phyloP scores from a whole-genome alignment of 1,284 basidiomycete genomes.

The Heliocybe sulcata region DNA sequence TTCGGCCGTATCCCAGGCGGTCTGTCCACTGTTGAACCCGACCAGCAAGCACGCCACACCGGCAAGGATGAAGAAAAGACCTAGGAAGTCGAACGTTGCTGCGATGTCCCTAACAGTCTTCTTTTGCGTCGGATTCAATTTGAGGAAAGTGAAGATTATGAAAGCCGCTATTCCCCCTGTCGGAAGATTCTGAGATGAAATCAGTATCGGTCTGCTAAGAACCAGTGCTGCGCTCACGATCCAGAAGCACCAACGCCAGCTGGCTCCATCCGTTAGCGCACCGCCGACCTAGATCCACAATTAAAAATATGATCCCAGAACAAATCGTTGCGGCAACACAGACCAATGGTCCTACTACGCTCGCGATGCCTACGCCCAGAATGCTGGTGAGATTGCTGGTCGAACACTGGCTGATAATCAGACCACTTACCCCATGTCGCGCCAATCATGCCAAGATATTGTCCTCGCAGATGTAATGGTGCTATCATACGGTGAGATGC shows the following conservation, averaged over 20 bases:
- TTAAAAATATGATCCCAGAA: no score
- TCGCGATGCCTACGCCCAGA: slow-evolving; percentile 18
- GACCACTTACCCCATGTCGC: slow-evolving; percentile 70
- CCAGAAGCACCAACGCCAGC: slow-evolving; percentile 78
- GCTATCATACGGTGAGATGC: neutral
- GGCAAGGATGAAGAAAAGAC: slow-evolving; percentile 61
- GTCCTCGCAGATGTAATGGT: slow-evolving; percentile 48
- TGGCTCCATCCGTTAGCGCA: slow-evolving; percentile 61
- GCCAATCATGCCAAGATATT: slow-evolving; percentile 67
- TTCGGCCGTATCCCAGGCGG: slow-evolving; percentile 45
- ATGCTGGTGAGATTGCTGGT: slow-evolving; percentile 2
- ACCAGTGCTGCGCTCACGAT: slow-evolving; percentile 40
- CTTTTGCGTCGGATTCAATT: slow-evolving; percentile 63
- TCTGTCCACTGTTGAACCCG: slow-evolving; percentile 77
- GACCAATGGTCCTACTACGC: slow-evolving; percentile 71
- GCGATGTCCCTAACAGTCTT: slow-evolving; percentile 52
- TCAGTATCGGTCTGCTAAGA: slow-evolving; percentile 2
- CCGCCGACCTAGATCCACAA: no score
- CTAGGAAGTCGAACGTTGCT: slow-evolving; percentile 71
- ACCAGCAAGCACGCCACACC: slow-evolving; percentile 74
- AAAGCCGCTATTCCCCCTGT: slow-evolving; percentile 68
- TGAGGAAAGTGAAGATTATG: slow-evolving; percentile 75
- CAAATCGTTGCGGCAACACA: slow-evolving; percentile 16
- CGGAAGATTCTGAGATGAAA: slow-evolving; percentile 35
- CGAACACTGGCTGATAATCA: slow-evolving; percentile 3